Evolutionary conservation across 2,329 filamentous ascomycete species (phyloP), one percentile per base, ranked within the genome.

Genomic region (Ophiognomonia clavigignenti-juglandacearum): DNA sequence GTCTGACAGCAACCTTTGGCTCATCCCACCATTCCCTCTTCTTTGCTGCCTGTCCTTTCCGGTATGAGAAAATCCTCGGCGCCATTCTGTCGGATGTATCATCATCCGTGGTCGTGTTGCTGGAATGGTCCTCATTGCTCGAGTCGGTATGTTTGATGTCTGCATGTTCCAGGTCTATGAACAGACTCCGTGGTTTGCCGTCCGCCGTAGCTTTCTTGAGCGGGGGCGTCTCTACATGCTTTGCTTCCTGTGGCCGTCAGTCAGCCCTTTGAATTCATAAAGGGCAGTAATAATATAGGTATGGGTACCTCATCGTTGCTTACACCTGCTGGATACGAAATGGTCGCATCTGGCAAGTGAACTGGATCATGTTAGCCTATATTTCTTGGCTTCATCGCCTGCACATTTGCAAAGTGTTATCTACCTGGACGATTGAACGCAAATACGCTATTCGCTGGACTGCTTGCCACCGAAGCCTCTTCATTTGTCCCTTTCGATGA

Each of bases 1-100:
- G 59, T 20, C 54, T 46, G 7, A 51, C 48, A 13, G 57, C 44
- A 13, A 53, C 51, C 23, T 48, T 48, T 4, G 59, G 54, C 8
- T 58, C 56, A 37, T 63, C 61, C 61, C 60, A 63, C 63, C 63
- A 63, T 48, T 65, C 58, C 48, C 57, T 58, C 23, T 49, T 48
- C 19, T 52, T 26, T 16, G 39, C 5, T 2, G 32, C 8, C 9
- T 22, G 24, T 2, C 16, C 46, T n/a, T 36, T 45, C 10, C 18
- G 22, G 10, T 40, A 45, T 4, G 45, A 36, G 7, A 18, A 39
- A 8, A 29, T n/a, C 23, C 34, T 35, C 4, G 41, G 34, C 18
- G 27, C 22, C 31, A 18, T 19, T 38, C 27, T 29, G 3, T 14
- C 20, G 2, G 45, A 51, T 27, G 32, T 40, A 26, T 31, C 9